Evolutionary conservation across 805 yeast genomes (phyloP).

Genomic region (Nakazawaea pomicola): DNA sequence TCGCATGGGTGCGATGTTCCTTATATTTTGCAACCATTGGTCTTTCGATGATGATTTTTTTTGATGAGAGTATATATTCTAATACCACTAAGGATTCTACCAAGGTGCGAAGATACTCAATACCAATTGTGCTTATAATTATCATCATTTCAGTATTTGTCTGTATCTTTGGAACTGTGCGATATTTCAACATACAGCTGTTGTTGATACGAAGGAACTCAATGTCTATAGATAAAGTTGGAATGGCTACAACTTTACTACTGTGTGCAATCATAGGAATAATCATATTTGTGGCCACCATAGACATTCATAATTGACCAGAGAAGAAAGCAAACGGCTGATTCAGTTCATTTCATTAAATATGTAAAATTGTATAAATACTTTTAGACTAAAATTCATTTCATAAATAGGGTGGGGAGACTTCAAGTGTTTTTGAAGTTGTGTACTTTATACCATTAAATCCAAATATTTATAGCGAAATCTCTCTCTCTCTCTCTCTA

Average conservation of each 20-base stretch:
- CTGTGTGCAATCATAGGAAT: conserved; percentile 4
- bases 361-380: no score
- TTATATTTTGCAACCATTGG: conserved; percentile 36
- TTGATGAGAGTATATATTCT: not conserved
- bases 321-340: no score
- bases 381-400: no score
- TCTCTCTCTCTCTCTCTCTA: no score
- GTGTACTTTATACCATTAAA: no score
- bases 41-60: conserved; percentile 29
- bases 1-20: conserved; percentile 40
- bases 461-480: no score
- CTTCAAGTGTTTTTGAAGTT: no score
- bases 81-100: no score
- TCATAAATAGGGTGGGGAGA: no score
- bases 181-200: conserved; percentile 35
- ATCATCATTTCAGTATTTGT: conserved; percentile 33
- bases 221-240: conserved; percentile 4
- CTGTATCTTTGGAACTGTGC: conserved; percentile 25
- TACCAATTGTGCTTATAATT: not conserved
- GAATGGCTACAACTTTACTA: conserved; percentile 16
- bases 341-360: no score
- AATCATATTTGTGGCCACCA: not conserved
- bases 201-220: conserved; percentile 18
- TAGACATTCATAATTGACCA: conserved; percentile 1
- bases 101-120: not conserved